Percentiles rank a stretch among this genome's conserved stretches.
Evolutionary conservation across 495 filamentous ascomycete species (phyloP).

Genomic region (Aspergillus hancockii): DNA sequence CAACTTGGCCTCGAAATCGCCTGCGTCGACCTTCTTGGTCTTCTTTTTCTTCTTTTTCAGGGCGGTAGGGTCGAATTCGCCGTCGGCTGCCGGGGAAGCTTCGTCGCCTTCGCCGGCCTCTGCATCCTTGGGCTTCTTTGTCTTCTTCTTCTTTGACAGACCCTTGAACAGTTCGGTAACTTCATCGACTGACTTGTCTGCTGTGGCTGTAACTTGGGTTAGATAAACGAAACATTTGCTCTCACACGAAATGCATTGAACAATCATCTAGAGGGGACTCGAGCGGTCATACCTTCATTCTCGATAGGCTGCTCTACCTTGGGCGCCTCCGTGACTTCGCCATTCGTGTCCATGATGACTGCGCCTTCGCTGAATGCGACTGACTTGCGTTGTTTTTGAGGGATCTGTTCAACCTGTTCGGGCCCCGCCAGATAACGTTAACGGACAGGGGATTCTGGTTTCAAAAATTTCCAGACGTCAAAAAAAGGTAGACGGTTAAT

Average conservation of each 20-base stretch:
- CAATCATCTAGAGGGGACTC: conserved; percentile 3
- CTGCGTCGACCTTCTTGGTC: conserved; percentile 65
- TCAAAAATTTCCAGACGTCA: conserved; percentile 12
- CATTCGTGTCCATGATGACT: conserved; percentile 82
- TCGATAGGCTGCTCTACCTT: conserved; percentile 67
- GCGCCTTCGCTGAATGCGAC: conserved; percentile 86
- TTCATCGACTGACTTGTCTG: conserved; percentile 69
- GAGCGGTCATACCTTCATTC: conserved; percentile 53
- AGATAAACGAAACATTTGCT: neutral
- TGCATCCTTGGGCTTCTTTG: conserved; percentile 62
- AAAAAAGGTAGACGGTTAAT: conserved; percentile 9
- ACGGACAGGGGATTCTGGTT: conserved; percentile 10
- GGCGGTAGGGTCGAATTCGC: conserved; percentile 69
- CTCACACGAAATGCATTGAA: conserved; percentile 5
- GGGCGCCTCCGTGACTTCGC: conserved; percentile 71
- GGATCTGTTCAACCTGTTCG: conserved; percentile 28
- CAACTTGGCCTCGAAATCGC: conserved; percentile 80
- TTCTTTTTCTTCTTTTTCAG: conserved; percentile 98
- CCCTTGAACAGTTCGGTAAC: conserved; percentile 75
- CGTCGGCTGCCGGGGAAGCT: conserved; percentile 58
- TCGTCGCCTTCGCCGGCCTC: conserved; percentile 58
- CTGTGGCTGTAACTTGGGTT: conserved; percentile 15
- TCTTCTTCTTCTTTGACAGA: conserved; percentile 86
- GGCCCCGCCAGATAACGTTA: conserved; percentile 19
- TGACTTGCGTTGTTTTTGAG: conserved; percentile 71